Evolutionary conservation across 345 rosid species (phyloP).

Genomic region (Cardamine chenopodiifolia): DNA sequence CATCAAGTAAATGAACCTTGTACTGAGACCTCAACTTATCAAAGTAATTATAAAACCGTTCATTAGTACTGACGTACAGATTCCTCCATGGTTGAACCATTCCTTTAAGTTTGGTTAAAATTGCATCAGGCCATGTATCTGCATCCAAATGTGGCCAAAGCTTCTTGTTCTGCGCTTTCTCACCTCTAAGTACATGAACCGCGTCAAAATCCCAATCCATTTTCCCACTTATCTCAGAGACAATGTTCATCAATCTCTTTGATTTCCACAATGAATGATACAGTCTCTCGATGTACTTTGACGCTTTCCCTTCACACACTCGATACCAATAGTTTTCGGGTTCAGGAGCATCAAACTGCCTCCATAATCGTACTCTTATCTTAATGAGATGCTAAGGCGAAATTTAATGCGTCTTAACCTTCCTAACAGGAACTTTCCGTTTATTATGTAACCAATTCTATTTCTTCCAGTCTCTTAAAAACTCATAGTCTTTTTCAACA

Average conservation of each 20-base stretch:
- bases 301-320: conserved; percentile 87
- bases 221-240: conserved; percentile 72
- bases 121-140: conserved; percentile 81
- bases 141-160: conserved; percentile 88
- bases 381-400: conserved; percentile 73
- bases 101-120: conserved; percentile 61
- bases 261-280: conserved; percentile 93
- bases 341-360: conserved; percentile 87
- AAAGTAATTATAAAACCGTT: conserved; percentile 82
- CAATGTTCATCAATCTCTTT: conserved; percentile 92
- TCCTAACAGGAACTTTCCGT: conserved; percentile 71
- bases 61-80: conserved; percentile 79
- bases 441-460: conserved; percentile 77
- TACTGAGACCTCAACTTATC: conserved; percentile 88
- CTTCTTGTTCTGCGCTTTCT: conserved; percentile 77
- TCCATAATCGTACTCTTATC: conserved; percentile 81
- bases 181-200: conserved; percentile 90
- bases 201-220: conserved; percentile 99
- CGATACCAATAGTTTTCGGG: conserved; percentile 93
- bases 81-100: conserved; percentile 76
- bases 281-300: conserved; percentile 74
- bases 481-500: conserved; percentile 84
- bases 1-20: conserved; percentile 85
- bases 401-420: conserved; percentile 64
- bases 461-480: conserved; percentile 77